phyloP scores from a whole-genome alignment of 2,329 filamentous ascomycete genomes.

The Calonectria hawksworthii region DNA sequence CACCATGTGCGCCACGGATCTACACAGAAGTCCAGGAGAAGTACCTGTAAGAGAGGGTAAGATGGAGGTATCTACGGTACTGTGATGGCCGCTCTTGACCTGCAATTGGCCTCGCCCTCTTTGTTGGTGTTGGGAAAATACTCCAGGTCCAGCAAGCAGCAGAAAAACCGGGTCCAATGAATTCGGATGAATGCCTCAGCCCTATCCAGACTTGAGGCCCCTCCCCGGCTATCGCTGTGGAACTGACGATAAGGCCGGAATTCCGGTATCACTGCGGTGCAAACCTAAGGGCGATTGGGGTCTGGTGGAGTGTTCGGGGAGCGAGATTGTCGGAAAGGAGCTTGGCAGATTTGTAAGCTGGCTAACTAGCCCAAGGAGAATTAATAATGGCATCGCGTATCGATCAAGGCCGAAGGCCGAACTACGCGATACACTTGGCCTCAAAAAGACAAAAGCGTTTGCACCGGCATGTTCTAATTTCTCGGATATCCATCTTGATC shows the following conservation, averaged over 20 bases:
- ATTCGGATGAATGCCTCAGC: neutral
- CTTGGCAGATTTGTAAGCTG: conserved; percentile 4
- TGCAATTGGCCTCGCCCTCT: neutral
- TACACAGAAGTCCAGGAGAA: neutral
- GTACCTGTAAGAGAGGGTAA: neutral
- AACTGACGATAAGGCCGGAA: neutral
- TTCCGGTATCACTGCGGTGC: neutral
- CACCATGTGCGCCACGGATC: neutral
- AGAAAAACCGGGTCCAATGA: neutral
- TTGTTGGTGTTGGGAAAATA: neutral
- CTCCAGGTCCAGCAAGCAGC: neutral
- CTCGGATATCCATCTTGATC: neutral
- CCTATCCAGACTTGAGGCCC: neutral
- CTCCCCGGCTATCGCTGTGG: neutral
- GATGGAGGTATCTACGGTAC: neutral
- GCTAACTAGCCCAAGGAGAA: neutral
- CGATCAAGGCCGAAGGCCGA: conserved; percentile 5
- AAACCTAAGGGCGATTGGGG: neutral
- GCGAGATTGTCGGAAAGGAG: neutral
- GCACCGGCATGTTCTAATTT: no score
- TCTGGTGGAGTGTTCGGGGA: neutral
- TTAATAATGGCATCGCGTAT: conserved; percentile 3
- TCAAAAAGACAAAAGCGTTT: neutral
- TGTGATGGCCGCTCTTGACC: neutral
- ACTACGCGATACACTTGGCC: neutral